Conservation (phyloP, 2,329 filamentous ascomycete genomes). For the Exutisphaerella laricina region DNA sequence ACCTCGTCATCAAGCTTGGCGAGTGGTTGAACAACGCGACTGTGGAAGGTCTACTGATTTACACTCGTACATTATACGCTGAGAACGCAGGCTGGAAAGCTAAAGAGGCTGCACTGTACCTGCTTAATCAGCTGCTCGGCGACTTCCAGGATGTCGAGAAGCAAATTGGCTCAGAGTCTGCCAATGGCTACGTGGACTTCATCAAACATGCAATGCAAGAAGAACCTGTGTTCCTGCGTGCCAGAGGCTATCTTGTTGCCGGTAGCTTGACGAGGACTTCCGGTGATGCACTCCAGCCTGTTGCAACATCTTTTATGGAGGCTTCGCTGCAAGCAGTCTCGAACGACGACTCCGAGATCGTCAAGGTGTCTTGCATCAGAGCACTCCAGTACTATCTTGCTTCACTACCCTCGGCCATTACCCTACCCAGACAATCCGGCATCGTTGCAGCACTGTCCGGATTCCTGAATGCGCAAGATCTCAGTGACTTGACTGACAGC, state of each 20-base stretch:
- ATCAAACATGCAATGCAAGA: slow-evolving; percentile 70
- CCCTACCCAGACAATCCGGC: slow-evolving; percentile 54
- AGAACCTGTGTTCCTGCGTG: slow-evolving; percentile 70
- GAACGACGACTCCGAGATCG: slow-evolving; percentile 73
- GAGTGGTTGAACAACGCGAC: slow-evolving; percentile 78
- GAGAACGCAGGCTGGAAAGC: slow-evolving; percentile 52
- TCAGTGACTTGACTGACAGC: slow-evolving; percentile 76
- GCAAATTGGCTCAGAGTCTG: slow-evolving; percentile 61
- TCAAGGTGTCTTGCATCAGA: slow-evolving; percentile 87
- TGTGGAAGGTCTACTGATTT: slow-evolving; percentile 70
- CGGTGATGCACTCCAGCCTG: slow-evolving; percentile 47
- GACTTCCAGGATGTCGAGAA: slow-evolving; percentile 77
- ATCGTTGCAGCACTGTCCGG: slow-evolving; percentile 58
- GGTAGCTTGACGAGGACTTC: slow-evolving; percentile 70
- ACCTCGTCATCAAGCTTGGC: slow-evolving; percentile 84
- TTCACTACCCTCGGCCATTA: slow-evolving; percentile 46
- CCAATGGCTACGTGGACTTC: slow-evolving; percentile 70
- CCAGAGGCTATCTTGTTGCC: slow-evolving; percentile 80
- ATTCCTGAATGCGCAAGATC: slow-evolving; percentile 74
- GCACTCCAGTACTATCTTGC: slow-evolving; percentile 66
- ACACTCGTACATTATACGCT: slow-evolving; percentile 69
- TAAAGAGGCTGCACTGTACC: slow-evolving; percentile 76
- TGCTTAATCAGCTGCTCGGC: slow-evolving; percentile 76
- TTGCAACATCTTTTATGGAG: slow-evolving; percentile 62
- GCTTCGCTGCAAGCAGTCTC: slow-evolving; percentile 70